Evolutionary conservation across 2,329 filamentous ascomycete species (phyloP), one percentile per base, ranked within the genome.

Genomic region (Monosporascus sp.): DNA sequence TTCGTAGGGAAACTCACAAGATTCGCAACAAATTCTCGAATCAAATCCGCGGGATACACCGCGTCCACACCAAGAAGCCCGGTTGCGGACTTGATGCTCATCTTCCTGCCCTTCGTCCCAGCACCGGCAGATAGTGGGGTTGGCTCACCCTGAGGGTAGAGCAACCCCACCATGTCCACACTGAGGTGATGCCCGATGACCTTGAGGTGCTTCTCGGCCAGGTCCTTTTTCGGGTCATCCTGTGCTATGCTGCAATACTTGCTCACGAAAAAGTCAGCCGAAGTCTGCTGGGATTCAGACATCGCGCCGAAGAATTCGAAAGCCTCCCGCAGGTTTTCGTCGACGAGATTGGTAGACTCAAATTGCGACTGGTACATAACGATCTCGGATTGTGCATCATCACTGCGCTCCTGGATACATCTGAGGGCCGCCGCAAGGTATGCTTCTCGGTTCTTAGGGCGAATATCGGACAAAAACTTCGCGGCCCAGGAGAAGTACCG

Each of bases 281-380:
- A 52, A 9, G 44, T 50, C 15, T 39, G 39, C 15, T 59, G 57
- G 1, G 49, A 45, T 3, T 44, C 49, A 18, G 56, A 52, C n/a
- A 1, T 35, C 1, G 51, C 48, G 8, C 46, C 56, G 36, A 67
- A 66, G 47, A 63, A 67, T 2, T 50, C 46, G 31, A 60, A 64
- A 3, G 66, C 65, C 7, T 58, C 59, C 51, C 60, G 50, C 3
- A 65, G 39, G n/a, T 48, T 38, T 31, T 41, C 24, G 17, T 61
- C 56, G 7, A 51, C 43, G 27, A 51, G 14, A 5, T 52, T 50
- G 25, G 54, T 36, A 17, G 55, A 48, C 27, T 67, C 65, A 49
- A 66, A 66, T 20, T 60, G 53, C 7, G 65, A 67, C 37, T 52
- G 62, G 43, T 63, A 65, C 47, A 64, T 59, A 39, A 62, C 60